A percentile compares a stretch with the other conserved stretches of the same genome.
Conservation (phyloP, 2,329 filamentous ascomycete genomes). For the Zymoseptoria tritici region DNA sequence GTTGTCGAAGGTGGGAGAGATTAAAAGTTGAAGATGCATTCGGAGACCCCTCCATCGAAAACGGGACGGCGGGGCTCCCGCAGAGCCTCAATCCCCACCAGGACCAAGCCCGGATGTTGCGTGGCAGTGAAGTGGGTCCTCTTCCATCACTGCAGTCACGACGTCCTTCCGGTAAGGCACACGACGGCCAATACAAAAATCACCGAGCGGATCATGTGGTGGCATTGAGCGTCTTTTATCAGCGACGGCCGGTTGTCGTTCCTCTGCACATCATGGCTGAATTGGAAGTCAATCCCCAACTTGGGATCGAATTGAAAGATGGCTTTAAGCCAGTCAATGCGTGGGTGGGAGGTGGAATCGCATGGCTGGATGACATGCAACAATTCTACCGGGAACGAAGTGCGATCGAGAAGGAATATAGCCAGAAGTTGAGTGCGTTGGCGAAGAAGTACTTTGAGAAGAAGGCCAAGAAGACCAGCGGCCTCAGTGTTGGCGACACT, state of each 20-base stretch:
- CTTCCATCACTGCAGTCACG: neutral
- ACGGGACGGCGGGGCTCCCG: neutral
- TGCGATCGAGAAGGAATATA: slow-evolving; percentile 94
- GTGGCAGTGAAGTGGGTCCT: neutral
- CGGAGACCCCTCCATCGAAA: neutral
- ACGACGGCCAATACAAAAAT: neutral
- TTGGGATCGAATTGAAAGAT: slow-evolving; percentile 96
- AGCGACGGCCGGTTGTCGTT: neutral
- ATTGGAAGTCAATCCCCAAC: slow-evolving; percentile 73
- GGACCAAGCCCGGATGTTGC: neutral
- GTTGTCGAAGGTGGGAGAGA: neutral
- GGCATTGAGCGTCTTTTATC: neutral
- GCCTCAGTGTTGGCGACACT: slow-evolving; percentile 85
- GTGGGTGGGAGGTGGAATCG: slow-evolving; percentile 82
- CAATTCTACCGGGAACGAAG: slow-evolving; percentile 94
- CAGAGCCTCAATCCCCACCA: neutral
- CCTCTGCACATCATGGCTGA: slow-evolving; percentile 58
- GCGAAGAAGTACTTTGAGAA: slow-evolving; percentile 97
- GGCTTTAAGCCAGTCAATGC: slow-evolving; percentile 90
- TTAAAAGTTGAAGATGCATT: neutral
- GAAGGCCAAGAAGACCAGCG: slow-evolving; percentile 83
- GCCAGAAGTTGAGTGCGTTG: slow-evolving; percentile 73
- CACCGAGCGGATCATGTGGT: neutral
- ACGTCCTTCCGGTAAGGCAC: neutral
- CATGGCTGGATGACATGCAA: slow-evolving; percentile 94